phyloP scores from a whole-genome alignment of 2,329 filamentous ascomycete genomes.

The Penicillium sclerotiorum region DNA sequence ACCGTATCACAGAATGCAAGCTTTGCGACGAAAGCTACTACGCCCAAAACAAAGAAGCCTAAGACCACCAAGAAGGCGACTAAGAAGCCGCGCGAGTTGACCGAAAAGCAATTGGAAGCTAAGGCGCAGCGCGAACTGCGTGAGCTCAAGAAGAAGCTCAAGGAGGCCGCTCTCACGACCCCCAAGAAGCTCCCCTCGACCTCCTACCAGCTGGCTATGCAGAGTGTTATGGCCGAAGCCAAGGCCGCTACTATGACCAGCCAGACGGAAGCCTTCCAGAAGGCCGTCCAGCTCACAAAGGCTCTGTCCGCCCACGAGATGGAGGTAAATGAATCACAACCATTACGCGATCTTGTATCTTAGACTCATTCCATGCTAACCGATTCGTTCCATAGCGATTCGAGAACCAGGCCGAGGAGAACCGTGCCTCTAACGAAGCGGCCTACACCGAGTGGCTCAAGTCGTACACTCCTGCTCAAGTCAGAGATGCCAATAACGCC shows the following conservation, averaged over 20 bases:
- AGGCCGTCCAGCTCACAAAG: slow-evolving; percentile 18
- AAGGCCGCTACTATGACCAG: slow-evolving; percentile 4
- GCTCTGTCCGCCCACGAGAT: slow-evolving; percentile 20
- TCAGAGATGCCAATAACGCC: slow-evolving; percentile 62
- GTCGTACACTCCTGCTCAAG: slow-evolving; percentile 58
- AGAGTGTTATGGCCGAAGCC: slow-evolving; percentile 20
- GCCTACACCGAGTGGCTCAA: slow-evolving; percentile 59
- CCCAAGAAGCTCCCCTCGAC: slow-evolving; percentile 39
- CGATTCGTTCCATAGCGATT: slow-evolving; percentile 50
- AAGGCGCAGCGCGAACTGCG: slow-evolving; percentile 34
- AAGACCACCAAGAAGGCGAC: slow-evolving; percentile 28
- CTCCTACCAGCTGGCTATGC: slow-evolving; percentile 26
- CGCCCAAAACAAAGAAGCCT: slow-evolving; percentile 33
- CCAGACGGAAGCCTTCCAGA: slow-evolving; percentile 21
- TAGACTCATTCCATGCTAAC: slow-evolving; percentile 2
- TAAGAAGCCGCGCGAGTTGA: slow-evolving; percentile 30
- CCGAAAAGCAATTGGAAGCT: slow-evolving; percentile 33
- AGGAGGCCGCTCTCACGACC: slow-evolving; percentile 33
- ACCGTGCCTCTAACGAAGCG: slow-evolving; percentile 46
- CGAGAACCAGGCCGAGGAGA: slow-evolving; percentile 54
- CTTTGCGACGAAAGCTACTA: slow-evolving; percentile 28
- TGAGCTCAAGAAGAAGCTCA: slow-evolving; percentile 36
- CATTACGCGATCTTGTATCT: neutral
- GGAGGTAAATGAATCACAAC: slow-evolving; percentile 22
- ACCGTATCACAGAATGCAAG: slow-evolving; percentile 19